Base-by-base conservation (phyloP, 345 rosid species). In the Camelina laxa region DNA sequence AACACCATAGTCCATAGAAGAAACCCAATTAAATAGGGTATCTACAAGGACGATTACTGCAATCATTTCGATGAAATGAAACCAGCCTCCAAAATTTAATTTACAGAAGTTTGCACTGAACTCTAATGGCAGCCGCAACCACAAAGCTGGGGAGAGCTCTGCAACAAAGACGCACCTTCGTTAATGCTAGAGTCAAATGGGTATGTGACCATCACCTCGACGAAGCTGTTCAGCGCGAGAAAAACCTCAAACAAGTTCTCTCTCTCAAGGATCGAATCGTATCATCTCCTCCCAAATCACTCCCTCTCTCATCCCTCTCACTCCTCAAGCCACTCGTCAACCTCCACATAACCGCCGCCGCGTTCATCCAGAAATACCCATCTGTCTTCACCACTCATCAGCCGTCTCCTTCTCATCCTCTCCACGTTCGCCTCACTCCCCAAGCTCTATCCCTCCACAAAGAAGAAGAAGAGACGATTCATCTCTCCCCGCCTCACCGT, bases 121-220 rank as follows among this genome's bases (percentile, higher is more conserved):
- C 27, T 27, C 49, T 50, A 77, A 74, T 79, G 82, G 79, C 71
- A 24, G 66, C 78, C 12, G 19, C 50, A 13, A 7, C 51, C 44
- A 21, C 51, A 48, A 82, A 61, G 67, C 58, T 81, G 21, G 78
- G 55, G 10, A 75, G 79, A 76, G 55, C 63, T 45, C 69, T 82
- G 55, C 76, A 69, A 56, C 87, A 76, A 49, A 56, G 27, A 57
- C 88, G 93, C 24, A 83, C 74, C 63, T 93, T 91, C 79, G 77
- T 91, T 1, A 79, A 87, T 16, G 88, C 88, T n/a, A 82, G 77
- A 35, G 80, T 93, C 70, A 88, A 88, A 83, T 91, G 96, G 93
- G 97, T 87, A 0, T 70, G 74, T 24, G 98, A 93, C 30, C 80
- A 88, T 0, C 80, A 79, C 75, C 83, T 93, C 1, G 97, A 91